Evolutionary conservation across 2,329 filamentous ascomycete genomes (phyloP).

Genomic region (Cadophora sp.): DNA sequence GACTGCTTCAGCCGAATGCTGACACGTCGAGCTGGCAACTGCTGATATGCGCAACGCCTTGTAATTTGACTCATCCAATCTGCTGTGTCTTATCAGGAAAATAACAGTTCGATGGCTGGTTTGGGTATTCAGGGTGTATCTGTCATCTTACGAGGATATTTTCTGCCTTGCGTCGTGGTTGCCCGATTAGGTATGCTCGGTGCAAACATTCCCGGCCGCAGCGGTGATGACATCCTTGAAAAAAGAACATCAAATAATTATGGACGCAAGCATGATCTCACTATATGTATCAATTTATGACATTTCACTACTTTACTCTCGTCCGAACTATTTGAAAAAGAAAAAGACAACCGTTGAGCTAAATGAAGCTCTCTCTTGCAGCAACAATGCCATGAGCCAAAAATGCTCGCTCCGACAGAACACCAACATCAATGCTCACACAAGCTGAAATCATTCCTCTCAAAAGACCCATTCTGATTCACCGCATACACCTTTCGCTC

Average conservation of each 20-base stretch:
- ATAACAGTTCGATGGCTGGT: background rate
- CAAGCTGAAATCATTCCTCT: slow-evolving; percentile 16
- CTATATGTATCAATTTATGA: too few species aligned
- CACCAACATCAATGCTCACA: slow-evolving; percentile 23
- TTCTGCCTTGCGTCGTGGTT: background rate
- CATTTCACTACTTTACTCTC: too few species aligned
- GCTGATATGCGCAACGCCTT: background rate
- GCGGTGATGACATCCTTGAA: background rate
- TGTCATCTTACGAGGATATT: background rate
- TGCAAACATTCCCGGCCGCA: background rate
- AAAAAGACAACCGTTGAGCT: too few species aligned
- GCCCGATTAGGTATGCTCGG: slow-evolving; percentile 8
- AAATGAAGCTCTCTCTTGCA: too few species aligned
- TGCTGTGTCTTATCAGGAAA: background rate
- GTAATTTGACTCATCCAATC: background rate
- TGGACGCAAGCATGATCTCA: too few species aligned
- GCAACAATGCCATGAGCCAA: background rate
- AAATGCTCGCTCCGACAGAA: background rate
- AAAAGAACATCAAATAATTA: background rate
- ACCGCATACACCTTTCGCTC: slow-evolving; percentile 44
- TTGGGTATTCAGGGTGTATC: background rate
- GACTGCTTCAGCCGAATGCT: background rate
- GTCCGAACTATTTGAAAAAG: too few species aligned
- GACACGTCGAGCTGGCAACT: background rate
- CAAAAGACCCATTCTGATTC: background rate